Conservation (phyloP, 1,284 basidiomycete genomes). For the Cryptococcus floricola region DNA sequence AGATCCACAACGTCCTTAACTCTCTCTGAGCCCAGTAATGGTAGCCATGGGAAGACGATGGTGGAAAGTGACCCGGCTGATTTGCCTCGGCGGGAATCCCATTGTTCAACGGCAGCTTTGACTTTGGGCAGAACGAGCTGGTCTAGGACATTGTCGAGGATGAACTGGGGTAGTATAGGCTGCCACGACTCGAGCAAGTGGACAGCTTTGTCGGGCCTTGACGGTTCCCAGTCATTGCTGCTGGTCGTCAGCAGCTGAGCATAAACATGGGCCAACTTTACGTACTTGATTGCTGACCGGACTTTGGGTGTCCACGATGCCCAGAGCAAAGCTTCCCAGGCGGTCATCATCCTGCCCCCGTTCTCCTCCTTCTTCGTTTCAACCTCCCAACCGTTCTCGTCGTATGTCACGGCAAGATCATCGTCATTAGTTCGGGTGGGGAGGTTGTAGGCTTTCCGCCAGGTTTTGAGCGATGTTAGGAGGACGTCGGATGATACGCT, state of each 20-base stretch:
- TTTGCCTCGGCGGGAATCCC: slow-evolving; percentile 58
- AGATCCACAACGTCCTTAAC: slow-evolving; percentile 77
- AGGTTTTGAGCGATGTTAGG: slow-evolving; percentile 40
- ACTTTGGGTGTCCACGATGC: slow-evolving; percentile 90
- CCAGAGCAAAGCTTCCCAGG: slow-evolving; percentile 93
- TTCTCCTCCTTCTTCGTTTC: slow-evolving; percentile 3
- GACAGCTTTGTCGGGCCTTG: slow-evolving; percentile 68
- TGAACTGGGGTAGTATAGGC: slow-evolving; percentile 78
- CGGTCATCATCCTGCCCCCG: slow-evolving; percentile 65
- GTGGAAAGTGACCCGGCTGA: slow-evolving; percentile 58
- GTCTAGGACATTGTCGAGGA: slow-evolving; percentile 90
- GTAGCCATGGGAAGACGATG: slow-evolving; percentile 94
- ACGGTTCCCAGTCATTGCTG: slow-evolving; percentile 81
- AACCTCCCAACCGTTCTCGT: not conserved
- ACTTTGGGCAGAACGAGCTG: slow-evolving; percentile 94
- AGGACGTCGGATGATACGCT: slow-evolving; percentile 34
- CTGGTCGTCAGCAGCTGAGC: slow-evolving; percentile 1
- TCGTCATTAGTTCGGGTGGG: slow-evolving; percentile 10
- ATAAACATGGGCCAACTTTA: slow-evolving; percentile 2
- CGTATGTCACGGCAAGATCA: not conserved
- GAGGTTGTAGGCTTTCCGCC: slow-evolving; percentile 44
- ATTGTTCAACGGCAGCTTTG: slow-evolving; percentile 73
- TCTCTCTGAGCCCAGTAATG: slow-evolving; percentile 67
- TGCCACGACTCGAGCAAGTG: slow-evolving; percentile 85
- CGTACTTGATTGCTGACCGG: slow-evolving; percentile 75